Conservation (phyloP, 2,329 filamentous ascomycete species). For the Sphaerulina vaccinii region DNA sequence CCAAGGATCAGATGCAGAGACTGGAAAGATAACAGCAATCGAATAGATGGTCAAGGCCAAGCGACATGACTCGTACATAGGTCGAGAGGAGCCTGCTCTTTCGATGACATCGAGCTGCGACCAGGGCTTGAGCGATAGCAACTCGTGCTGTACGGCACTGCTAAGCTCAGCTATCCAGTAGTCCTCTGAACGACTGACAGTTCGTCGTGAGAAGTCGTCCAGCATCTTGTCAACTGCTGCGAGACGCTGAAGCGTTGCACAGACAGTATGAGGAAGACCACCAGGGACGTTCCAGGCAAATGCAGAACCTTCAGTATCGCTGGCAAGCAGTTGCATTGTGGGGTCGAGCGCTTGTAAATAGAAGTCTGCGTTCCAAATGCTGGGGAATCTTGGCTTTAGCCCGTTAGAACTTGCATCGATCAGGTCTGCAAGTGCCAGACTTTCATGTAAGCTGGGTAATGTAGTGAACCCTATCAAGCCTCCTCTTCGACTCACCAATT, state of each 20-base stretch:
- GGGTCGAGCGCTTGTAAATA: constrained; percentile 4
- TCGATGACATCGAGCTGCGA: not conserved
- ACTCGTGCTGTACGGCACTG: constrained; percentile 13
- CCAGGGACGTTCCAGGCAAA: constrained; percentile 5
- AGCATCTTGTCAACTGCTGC: constrained; percentile 16
- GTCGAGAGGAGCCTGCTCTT: not conserved
- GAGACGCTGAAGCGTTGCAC: constrained; percentile 2
- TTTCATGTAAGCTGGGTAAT: constrained; percentile 15
- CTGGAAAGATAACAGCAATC: constrained; percentile 14
- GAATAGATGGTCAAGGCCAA: constrained; percentile 15
- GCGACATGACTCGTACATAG: constrained; percentile 7
- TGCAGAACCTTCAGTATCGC: constrained; percentile 11
- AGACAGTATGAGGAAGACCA: not conserved
- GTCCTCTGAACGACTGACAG: constrained; percentile 7
- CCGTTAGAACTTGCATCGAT: constrained; percentile 13
- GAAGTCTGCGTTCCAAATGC: constrained; percentile 5
- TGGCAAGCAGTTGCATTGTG: not conserved
- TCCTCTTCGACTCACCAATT: constrained; percentile 13
- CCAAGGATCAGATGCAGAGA: constrained; percentile 13
- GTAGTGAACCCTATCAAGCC: constrained; percentile 13
- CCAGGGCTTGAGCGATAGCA: constrained; percentile 13
- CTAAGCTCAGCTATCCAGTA: constrained; percentile 9
- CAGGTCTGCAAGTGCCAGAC: constrained; percentile 12
- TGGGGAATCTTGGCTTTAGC: constrained; percentile 9
- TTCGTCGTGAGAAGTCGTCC: constrained; percentile 10